Conservation (phyloP, 805 yeast species). For the Scheffersomyces amazonensis region DNA sequence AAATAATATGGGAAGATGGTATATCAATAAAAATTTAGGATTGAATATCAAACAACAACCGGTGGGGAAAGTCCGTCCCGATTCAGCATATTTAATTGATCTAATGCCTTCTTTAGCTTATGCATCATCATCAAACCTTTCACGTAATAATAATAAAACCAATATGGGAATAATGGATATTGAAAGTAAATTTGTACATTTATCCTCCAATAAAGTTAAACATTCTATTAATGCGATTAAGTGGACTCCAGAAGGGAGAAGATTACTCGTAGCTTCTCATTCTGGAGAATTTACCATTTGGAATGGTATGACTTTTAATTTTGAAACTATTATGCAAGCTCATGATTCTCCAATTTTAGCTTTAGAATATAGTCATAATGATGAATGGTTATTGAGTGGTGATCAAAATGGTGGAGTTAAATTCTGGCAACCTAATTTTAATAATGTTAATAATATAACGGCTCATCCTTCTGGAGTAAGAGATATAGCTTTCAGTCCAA, state of each 20-base stretch:
- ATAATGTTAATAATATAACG: conserved; percentile 78
- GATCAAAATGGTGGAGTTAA: conserved; percentile 90
- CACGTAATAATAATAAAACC: conserved; percentile 20
- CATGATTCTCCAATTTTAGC: conserved; percentile 88
- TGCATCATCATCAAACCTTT: conserved; percentile 27
- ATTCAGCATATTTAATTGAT: conserved; percentile 60
- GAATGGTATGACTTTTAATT: conserved; percentile 93
- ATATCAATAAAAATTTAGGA: conserved; percentile 44
- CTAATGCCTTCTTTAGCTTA: conserved; percentile 67
- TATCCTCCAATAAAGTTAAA: conserved; percentile 85
- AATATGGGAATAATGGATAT: conserved; percentile 56
- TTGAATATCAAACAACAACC: conserved; percentile 31
- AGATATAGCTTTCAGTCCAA: conserved; percentile 86
- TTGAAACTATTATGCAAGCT: conserved; percentile 98
- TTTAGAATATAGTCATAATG: conserved; percentile 79
- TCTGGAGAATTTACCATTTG: conserved; percentile 95
- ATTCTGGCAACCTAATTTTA: conserved; percentile 97
- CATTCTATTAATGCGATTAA: conserved; percentile 87
- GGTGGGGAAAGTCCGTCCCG: conserved; percentile 62
- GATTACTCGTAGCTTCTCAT: conserved; percentile 85
- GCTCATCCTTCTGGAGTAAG: conserved; percentile 82
- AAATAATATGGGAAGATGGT: conserved; percentile 66
- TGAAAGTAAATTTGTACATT: conserved; percentile 81
- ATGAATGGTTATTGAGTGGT: conserved; percentile 92
- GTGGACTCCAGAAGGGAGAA: conserved; percentile 96